phyloP scores from a whole-genome alignment of 164 flowering plant genomes.

The Cinnamomum micranthum region DNA sequence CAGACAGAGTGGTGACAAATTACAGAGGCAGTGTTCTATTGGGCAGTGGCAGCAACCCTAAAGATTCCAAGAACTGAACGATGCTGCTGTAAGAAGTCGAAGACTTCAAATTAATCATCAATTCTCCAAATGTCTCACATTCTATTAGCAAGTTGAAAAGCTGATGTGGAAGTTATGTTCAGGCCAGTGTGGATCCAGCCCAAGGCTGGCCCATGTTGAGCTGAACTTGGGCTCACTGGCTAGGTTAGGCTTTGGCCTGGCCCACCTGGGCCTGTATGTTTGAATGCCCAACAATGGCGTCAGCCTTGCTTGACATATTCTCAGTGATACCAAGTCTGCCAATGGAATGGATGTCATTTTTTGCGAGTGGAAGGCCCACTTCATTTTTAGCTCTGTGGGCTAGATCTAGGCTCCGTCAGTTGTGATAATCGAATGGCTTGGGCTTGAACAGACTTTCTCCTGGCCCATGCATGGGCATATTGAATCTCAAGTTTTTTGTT shows the following conservation, averaged over 20 bases:
- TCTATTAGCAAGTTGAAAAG: background rate
- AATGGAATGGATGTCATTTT: too few relatives aligned
- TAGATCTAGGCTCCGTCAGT: too few relatives aligned
- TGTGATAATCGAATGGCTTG: too few relatives aligned
- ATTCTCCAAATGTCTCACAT: background rate
- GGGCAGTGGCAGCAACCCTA: background rate
- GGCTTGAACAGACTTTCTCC: too few relatives aligned
- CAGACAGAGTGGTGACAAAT: constrained; percentile 15
- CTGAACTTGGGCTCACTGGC: background rate
- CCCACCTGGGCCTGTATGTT: background rate
- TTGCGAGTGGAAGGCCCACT: too few relatives aligned
- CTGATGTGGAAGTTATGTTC: background rate
- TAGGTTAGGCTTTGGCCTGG: background rate
- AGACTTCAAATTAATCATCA: background rate
- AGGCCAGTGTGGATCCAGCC: background rate
- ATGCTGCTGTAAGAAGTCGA: background rate
- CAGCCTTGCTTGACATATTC: background rate
- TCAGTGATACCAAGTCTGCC: too few relatives aligned
- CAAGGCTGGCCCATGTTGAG: background rate
- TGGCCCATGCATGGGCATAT: too few relatives aligned
- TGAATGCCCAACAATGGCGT: too few relatives aligned
- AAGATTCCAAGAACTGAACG: background rate
- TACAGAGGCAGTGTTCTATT: constrained; percentile 22
- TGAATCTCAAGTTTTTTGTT: too few relatives aligned
- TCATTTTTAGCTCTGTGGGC: too few relatives aligned